Conservation (phyloP, 2,329 filamentous ascomycete genomes). For the Neofusicoccum parvum region DNA sequence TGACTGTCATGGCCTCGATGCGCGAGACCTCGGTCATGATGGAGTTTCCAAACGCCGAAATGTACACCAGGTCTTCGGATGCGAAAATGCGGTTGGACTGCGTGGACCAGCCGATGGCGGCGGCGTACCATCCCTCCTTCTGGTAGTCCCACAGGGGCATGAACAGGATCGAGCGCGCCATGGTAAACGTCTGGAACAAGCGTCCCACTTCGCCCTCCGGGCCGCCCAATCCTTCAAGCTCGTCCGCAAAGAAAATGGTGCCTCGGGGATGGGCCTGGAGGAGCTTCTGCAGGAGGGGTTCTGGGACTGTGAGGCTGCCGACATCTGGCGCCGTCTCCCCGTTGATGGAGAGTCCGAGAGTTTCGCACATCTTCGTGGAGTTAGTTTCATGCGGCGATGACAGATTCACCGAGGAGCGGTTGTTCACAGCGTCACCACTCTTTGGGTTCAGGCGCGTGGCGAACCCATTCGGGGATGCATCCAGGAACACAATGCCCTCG, state of each 20-base stretch:
- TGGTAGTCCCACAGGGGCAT: slow-evolving; percentile 56
- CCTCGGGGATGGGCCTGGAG: slow-evolving; percentile 20
- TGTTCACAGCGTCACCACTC: not conserved
- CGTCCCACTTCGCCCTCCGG: slow-evolving; percentile 39
- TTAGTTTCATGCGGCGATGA: not conserved
- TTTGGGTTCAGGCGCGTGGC: not conserved
- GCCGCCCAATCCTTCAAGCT: slow-evolving; percentile 31
- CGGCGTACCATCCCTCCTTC: slow-evolving; percentile 50
- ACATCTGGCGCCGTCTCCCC: not conserved
- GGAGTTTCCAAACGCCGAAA: slow-evolving; percentile 46
- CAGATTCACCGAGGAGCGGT: not conserved
- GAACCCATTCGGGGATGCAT: not conserved
- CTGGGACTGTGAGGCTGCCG: not conserved
- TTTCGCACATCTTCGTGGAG: not conserved
- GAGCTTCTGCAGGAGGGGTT: slow-evolving; percentile 19
- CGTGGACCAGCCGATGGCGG: slow-evolving; percentile 45
- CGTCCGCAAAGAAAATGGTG: slow-evolving; percentile 19
- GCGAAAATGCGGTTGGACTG: slow-evolving; percentile 32
- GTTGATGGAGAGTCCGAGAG: too few relatives aligned
- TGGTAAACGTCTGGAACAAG: slow-evolving; percentile 49
- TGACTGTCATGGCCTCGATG: slow-evolving; percentile 38
- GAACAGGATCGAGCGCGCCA: slow-evolving; percentile 52
- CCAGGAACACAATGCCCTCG: not conserved
- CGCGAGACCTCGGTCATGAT: slow-evolving; percentile 30
- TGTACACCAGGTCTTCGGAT: slow-evolving; percentile 43